Conservation (phyloP, 1,284 basidiomycete species). For the Sporisorium iseilematis-ciliati region DNA sequence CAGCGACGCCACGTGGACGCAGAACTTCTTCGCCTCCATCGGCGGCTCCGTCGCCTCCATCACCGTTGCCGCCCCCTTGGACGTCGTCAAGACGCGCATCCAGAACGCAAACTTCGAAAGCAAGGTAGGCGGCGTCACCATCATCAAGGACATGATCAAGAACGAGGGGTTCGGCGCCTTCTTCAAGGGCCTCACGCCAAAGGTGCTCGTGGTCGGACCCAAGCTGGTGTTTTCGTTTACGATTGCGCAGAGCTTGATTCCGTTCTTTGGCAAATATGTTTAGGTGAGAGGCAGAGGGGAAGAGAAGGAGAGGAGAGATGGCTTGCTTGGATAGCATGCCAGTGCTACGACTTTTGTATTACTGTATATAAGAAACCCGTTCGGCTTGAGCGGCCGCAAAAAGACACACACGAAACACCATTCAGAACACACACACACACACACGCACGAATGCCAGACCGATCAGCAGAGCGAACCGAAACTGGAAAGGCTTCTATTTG, state of each 20-base stretch:
- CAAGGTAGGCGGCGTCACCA: constrained; percentile 84
- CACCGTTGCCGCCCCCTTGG: constrained; percentile 93
- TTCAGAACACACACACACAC: constrained; percentile 13
- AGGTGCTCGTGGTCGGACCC: constrained; percentile 92
- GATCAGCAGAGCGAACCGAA: not conserved
- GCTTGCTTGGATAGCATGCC: not conserved
- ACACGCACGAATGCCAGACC: not conserved
- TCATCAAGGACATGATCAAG: constrained; percentile 87
- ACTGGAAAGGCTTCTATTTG: no score
- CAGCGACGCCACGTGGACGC: constrained; percentile 90
- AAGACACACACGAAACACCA: constrained; percentile 1
- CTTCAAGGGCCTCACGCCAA: constrained; percentile 90
- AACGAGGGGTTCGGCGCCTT: constrained; percentile 88
- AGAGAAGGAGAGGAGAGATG: not conserved
- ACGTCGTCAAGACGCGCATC: constrained; percentile 87
- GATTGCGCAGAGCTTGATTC: constrained; percentile 94
- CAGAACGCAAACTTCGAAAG: constrained; percentile 98
- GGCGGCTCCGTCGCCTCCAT: constrained; percentile 95
- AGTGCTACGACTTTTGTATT: constrained; percentile 3
- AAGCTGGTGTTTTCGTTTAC: constrained; percentile 99
- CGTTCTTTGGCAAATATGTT: constrained; percentile 81
- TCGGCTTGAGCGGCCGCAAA: no score
- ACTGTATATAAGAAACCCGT: constrained; percentile 13
- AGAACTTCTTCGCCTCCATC: constrained; percentile 84
- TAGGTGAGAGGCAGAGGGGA: constrained; percentile 2